phyloP scores from a whole-genome alignment of 805 yeast genomes.

The Lachancea quebecensis region DNA sequence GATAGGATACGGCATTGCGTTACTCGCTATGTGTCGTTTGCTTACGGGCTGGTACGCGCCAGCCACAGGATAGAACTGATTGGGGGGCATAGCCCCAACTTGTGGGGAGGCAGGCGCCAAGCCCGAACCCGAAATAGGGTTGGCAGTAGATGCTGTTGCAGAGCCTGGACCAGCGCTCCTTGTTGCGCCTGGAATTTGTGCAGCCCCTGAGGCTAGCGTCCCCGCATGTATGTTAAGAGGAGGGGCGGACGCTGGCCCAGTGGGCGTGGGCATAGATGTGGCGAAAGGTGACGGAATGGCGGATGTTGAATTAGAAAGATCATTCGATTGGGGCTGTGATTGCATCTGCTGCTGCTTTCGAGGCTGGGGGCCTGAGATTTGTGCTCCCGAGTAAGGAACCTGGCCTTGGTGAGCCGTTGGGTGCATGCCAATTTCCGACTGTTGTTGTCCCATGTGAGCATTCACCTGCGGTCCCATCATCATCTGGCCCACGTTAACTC shows the following conservation, averaged over 20 bases:
- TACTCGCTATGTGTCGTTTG: slow-evolving; percentile 8
- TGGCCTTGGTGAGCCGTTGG: neutral
- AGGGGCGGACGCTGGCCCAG: slow-evolving; percentile 4
- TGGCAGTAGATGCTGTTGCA: neutral
- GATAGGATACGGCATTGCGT: slow-evolving; percentile 21
- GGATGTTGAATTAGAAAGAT: slow-evolving; percentile 4
- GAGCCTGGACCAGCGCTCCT: neutral
- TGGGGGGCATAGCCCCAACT: neutral
- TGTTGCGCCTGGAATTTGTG: neutral
- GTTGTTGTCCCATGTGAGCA: slow-evolving; percentile 3
- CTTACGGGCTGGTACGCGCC: slow-evolving; percentile 4
- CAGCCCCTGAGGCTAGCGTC: neutral
- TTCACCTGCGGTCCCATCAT: slow-evolving; percentile 8
- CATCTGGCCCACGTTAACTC: slow-evolving; percentile 1
- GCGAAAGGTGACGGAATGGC: slow-evolving; percentile 7
- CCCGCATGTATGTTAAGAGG: neutral
- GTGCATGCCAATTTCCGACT: neutral
- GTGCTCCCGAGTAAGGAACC: neutral
- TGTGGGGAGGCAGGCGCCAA: neutral
- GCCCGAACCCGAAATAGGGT: neutral
- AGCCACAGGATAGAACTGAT: slow-evolving; percentile 9
- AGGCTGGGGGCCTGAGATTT: neutral
- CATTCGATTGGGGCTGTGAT: slow-evolving; percentile 3
- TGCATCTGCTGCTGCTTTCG: slow-evolving; percentile 1
- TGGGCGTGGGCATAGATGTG: slow-evolving; percentile 5